Evolutionary conservation across 1,284 basidiomycete species (phyloP), one percentile per base, ranked within the genome.

Genomic region (Cerrena zonata): DNA sequence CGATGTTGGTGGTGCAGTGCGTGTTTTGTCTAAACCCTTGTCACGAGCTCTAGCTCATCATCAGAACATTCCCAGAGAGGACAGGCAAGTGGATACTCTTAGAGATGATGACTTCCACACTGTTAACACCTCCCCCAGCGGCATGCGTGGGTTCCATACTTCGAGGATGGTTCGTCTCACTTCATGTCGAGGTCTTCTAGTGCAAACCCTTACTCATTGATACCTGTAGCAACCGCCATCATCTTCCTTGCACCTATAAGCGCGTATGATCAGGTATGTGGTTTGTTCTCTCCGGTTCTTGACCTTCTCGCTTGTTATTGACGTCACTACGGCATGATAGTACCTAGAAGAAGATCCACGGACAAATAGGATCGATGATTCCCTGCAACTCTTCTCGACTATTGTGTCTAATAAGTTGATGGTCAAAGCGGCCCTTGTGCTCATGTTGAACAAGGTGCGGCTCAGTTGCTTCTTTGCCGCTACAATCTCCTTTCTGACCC

Each of bases 161-260:
- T 90, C 59, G 87, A 90, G 63, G 86, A 89, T 64, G 86, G 86
- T 84, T 64, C 62, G 76, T 69, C 61, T 61, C 49, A 56, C 48
- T 23, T 37, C 37, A 18, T 37, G 26, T 30, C 43, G n/a, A 34
- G 40, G 48, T 45, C 44, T 45, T 53, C 40, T 45, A 27, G 44
- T 34, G 36, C 30, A 38, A 40, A 34, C 40, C 39, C 26, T 24
- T 49, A 10, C 21, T 27, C 49, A 44, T 34, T 30, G 13, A 39
- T 18, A 26, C 39, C 47, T 48, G 22, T 44, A 85, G 82, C 84
- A 5, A 84, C 80, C 46, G 84, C 84, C 21, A 81, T 86, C 60
- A 86, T 87, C 61, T 87, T 86, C 62, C 68, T 86, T 48, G 87
- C 86, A 47, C 88, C 87, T 34, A 84, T 90, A 58, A 87, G 85